Evolutionary conservation across 495 filamentous ascomycete species (phyloP), one percentile per base, ranked within the genome.

Genomic region (Penicilliopsis zonata): DNA sequence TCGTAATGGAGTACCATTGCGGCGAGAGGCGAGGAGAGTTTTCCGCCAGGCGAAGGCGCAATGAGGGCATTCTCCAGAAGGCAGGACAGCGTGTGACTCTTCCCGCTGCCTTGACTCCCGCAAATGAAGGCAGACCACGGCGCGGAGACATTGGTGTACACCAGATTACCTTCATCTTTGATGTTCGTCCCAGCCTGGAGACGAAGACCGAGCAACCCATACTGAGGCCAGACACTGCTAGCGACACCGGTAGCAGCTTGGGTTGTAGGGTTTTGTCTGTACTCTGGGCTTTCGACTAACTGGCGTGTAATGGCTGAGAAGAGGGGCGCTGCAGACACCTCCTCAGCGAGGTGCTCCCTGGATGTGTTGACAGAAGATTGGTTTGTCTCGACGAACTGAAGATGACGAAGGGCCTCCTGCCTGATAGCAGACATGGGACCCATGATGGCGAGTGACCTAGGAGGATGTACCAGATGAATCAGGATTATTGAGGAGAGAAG

Each of bases 91-190:
- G 77, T 82, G 42, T 86, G 78, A 26, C 72, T 78, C 57, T 86
- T 88, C 2, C 82, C 82, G 28, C 73, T 78, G 0, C 80, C 82
- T 47, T 86, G 81, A 28, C 69, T 70, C 4, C 82, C 82, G 38
- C 82, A 88, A 28, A 88, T 79, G 49, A 86, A 86, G 0, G 67
- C 65, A 21, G 74, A 79, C 5, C 69, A 80, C 1, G 82, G 80
- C 0, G 69, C 59, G 5, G 76, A 63, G 3, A 77, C 65, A 44
- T 87, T 87, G 45, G 30, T 18, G n/a, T 31, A 31, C 3, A 31
- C 17, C 4, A 31, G 30, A 6, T 31, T 5, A 12, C 30, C 5
- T 3, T 31, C 13, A 13, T 31, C 30, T 17, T 12, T 12, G 3
- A 8, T 16, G 7, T 21, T 6, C 9, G 9, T 2, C 12, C 8